A percentile compares a stretch with the other conserved stretches of the same genome.
phyloP scores from a whole-genome alignment of 164 flowering plant species.

The Liquidambar formosana region DNA sequence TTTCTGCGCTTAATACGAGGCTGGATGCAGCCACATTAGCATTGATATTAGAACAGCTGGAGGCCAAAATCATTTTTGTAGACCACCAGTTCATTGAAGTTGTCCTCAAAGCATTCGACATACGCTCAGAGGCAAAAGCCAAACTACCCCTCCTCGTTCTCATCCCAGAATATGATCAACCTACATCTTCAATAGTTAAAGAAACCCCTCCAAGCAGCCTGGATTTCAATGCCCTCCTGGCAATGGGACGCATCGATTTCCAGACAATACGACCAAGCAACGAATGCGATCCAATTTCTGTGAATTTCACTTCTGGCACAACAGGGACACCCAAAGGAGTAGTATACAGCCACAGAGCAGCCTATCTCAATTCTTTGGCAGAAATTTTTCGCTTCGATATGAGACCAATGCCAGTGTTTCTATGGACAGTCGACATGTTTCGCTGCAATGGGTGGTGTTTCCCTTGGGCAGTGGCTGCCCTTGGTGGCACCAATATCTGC shows the following conservation, averaged over 20 bases:
- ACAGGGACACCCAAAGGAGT: conserved; percentile 56
- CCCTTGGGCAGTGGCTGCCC: conserved; percentile 56
- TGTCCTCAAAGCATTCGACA: conserved; percentile 17
- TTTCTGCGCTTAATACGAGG: conserved; percentile 58
- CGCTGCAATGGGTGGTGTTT: conserved; percentile 66
- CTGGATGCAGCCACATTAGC: conserved; percentile 52
- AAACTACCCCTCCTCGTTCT: conserved; percentile 19
- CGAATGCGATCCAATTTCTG: conserved; percentile 47
- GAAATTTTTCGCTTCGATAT: conserved; percentile 24
- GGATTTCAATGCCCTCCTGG: conserved; percentile 29
- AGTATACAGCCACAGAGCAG: conserved; percentile 51
- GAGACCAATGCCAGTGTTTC: conserved; percentile 30
- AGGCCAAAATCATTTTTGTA: conserved; percentile 44
- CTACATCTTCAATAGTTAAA: no score
- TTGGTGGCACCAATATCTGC: conserved; percentile 56
- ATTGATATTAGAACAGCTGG: conserved; percentile 37
- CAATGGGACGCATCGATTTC: conserved; percentile 24
- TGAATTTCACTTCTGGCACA: conserved; percentile 58
- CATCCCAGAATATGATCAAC: conserved; percentile 15
- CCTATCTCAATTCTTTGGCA: conserved; percentile 49
- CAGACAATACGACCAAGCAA: conserved; percentile 21
- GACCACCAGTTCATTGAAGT: conserved; percentile 32
- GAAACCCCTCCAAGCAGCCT: no score
- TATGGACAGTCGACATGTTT: conserved; percentile 65
- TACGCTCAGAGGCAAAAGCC: conserved; percentile 5